A percentile compares a stretch with the other conserved stretches of the same genome.
Evolutionary conservation across 768 basidiomycete species (phyloP).

Genomic region (Neoboletus magnificus): DNA sequence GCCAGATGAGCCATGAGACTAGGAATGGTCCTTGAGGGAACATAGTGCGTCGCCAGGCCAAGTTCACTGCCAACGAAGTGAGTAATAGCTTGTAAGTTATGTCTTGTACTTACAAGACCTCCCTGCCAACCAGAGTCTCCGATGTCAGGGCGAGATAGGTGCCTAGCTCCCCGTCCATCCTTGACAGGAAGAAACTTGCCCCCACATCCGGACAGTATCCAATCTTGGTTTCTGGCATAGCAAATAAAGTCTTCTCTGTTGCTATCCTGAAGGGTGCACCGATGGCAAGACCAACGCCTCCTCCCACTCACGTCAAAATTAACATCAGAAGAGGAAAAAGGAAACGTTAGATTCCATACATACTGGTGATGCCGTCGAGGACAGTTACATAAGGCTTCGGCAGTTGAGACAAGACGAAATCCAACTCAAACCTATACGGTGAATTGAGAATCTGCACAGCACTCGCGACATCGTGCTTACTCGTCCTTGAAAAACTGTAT

Average conservation of each 20-base stretch:
- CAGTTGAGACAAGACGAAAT: constrained; percentile 65
- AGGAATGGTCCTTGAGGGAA: constrained; percentile 73
- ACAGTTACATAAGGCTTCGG: constrained; percentile 89
- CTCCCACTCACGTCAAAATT: constrained; percentile 67
- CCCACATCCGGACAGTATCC: constrained; percentile 93
- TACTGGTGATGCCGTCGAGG: constrained; percentile 90
- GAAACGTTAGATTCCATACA: constrained; percentile 27
- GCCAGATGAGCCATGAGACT: constrained; percentile 67
- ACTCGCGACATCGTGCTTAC: constrained; percentile 43
- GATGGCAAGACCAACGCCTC: constrained; percentile 85
- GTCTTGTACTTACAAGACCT: constrained; percentile 68
- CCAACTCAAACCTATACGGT: constrained; percentile 67
- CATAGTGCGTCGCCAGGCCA: constrained; percentile 92
- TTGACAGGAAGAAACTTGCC: constrained; percentile 82
- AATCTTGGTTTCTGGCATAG: constrained; percentile 97
- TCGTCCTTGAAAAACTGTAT: constrained; percentile 89
- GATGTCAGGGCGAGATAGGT: constrained; percentile 92
- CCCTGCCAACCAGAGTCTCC: constrained; percentile 67
- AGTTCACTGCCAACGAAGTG: constrained; percentile 56
- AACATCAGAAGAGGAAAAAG: constrained; percentile 3
- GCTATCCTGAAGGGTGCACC: constrained; percentile 89
- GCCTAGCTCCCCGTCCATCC: constrained; percentile 87
- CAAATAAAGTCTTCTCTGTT: constrained; percentile 86
- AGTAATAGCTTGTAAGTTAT: constrained; percentile 6
- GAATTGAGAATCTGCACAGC: constrained; percentile 9